Evolutionary conservation across 2,329 filamentous ascomycete genomes (phyloP).

Genomic region (Trichocomaceae sp.): DNA sequence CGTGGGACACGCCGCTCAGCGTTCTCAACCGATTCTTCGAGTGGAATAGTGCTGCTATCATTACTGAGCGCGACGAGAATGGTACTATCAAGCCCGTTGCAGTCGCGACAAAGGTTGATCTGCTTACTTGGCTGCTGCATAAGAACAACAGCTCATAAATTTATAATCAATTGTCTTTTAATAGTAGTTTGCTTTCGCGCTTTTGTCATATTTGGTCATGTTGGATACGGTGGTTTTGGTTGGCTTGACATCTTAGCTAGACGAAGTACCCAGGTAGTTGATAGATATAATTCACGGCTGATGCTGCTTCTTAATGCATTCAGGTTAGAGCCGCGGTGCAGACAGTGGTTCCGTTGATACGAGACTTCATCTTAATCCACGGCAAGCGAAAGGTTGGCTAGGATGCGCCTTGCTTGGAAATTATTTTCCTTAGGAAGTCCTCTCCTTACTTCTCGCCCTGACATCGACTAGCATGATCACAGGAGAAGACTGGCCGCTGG

Average conservation of each 20-base stretch:
- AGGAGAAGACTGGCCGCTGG: no score
- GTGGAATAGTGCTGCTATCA: constrained; percentile 94
- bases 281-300: not conserved
- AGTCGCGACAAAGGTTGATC: constrained; percentile 92
- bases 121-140: constrained; percentile 79
- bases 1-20: constrained; percentile 74
- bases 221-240: not conserved
- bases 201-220: not conserved
- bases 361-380: not conserved
- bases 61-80: constrained; percentile 66
- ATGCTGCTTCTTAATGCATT: not conserved
- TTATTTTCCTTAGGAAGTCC: not conserved
- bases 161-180: not conserved
- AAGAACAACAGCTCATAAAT: not conserved
- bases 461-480: no score
- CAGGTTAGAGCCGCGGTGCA: not conserved
- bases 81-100: constrained; percentile 70
- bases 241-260: not conserved
- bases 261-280: not conserved
- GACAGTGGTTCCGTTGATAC: not conserved
- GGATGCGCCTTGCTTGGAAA: not conserved
- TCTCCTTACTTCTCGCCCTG: not conserved
- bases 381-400: not conserved
- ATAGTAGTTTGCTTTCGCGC: not conserved
- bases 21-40: constrained; percentile 90